phyloP scores from a whole-genome alignment of 2,329 filamentous ascomycete genomes.

The Cercospora sp. region DNA sequence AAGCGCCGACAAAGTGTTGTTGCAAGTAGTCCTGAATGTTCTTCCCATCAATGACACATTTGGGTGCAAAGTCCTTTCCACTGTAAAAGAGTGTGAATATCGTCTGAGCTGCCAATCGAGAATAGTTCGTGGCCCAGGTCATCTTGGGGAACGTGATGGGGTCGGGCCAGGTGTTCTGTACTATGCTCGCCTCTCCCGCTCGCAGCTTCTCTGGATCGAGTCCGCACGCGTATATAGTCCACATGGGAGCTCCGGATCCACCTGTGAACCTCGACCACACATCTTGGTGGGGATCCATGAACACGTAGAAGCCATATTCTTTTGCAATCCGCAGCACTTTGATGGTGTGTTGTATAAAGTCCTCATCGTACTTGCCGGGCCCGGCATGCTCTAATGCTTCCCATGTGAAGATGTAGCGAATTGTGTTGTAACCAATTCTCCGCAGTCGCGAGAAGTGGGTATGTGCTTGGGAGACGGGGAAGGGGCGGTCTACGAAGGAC shows the following conservation, averaged over 20 bases:
- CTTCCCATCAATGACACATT: conserved; percentile 88
- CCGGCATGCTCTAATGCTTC: conserved; percentile 95
- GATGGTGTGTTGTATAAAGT: conserved; percentile 90
- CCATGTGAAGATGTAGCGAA: conserved; percentile 97
- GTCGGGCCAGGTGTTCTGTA: conserved; percentile 89
- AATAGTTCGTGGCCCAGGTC: conserved; percentile 99
- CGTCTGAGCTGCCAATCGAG: conserved; percentile 78
- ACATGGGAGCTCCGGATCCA: conserved; percentile 93
- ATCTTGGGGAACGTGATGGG: conserved; percentile 91
- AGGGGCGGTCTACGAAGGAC: conserved; percentile 84
- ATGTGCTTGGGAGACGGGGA: conserved; percentile 78
- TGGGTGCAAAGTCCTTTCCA: conserved; percentile 88
- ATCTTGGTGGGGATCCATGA: conserved; percentile 99
- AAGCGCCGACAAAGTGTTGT: conserved; percentile 78
- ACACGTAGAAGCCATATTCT: conserved; percentile 89
- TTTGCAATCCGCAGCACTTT: conserved; percentile 80
- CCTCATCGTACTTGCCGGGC: conserved; percentile 89
- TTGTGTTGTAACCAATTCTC: conserved; percentile 91
- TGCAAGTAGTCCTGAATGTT: conserved; percentile 98
- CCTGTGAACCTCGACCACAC: conserved; percentile 96
- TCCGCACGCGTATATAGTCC: conserved; percentile 94
- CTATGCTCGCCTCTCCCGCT: conserved; percentile 84
- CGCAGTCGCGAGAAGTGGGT: conserved; percentile 82
- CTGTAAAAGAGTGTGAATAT: conserved; percentile 95
- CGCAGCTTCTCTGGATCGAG: conserved; percentile 83